Evolutionary conservation across 345 rosid genomes (phyloP).

Genomic region (Brassica incana): DNA sequence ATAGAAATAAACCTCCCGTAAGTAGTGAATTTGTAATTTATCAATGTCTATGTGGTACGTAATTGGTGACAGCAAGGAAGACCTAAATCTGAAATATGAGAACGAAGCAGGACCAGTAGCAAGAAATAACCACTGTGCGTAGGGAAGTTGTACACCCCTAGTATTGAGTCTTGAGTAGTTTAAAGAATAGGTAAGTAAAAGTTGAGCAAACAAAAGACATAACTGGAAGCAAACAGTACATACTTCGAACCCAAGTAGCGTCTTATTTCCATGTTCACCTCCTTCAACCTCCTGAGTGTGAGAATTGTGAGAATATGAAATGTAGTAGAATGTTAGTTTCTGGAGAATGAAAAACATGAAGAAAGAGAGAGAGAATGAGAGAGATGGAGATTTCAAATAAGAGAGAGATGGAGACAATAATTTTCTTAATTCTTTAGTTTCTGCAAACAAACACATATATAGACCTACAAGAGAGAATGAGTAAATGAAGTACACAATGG

Average conservation of each 20-base stretch:
- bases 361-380: too few species aligned
- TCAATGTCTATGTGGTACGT: not conserved
- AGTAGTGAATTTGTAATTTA: not conserved
- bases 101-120: too few species aligned
- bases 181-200: not conserved
- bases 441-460: too few species aligned
- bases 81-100: too few species aligned
- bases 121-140: not conserved
- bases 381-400: too few species aligned
- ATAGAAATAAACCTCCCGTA: not conserved
- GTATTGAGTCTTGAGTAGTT: not conserved
- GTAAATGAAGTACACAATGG: too few species aligned
- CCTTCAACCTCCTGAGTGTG: conserved; percentile 1
- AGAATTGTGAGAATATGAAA: too few species aligned
- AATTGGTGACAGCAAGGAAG: not conserved
- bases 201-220: not conserved
- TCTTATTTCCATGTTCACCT: conserved; percentile 25
- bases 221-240: not conserved
- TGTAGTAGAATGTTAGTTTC: too few species aligned
- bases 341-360: too few species aligned
- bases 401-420: too few species aligned
- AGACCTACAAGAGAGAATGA: too few species aligned
- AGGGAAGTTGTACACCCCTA: not conserved
- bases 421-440: too few species aligned
- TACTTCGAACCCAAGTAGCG: conserved; percentile 21